phyloP scores from a whole-genome alignment of 306 rosid species.

The Rosa rugosa region DNA sequence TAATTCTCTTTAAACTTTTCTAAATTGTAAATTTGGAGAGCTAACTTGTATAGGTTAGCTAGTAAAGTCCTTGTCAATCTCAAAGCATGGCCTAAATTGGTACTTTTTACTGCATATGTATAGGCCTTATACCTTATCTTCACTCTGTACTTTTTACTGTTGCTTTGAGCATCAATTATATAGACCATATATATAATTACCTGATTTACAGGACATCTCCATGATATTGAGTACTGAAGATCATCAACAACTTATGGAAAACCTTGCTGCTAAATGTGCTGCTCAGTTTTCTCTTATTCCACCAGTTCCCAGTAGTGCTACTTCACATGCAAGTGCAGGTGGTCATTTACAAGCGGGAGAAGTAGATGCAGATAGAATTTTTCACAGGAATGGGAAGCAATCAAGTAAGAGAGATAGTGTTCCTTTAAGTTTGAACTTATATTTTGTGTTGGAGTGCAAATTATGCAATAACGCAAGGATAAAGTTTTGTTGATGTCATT shows the following conservation, averaged over 20 bases:
- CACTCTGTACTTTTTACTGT: background rate
- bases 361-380: constrained; percentile 39
- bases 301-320: constrained; percentile 44
- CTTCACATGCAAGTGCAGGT: constrained; percentile 38
- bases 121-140: background rate
- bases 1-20: background rate
- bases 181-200: constrained; percentile 10
- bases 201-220: constrained; percentile 65
- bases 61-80: background rate
- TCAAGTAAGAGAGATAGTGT: constrained; percentile 48
- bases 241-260: constrained; percentile 69
- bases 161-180: background rate
- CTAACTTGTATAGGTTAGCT: background rate
- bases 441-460: constrained; percentile 2
- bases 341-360: constrained; percentile 42
- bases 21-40: background rate
- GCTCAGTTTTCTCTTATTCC: constrained; percentile 69
- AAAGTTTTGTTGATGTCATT: constrained; percentile 23
- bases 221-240: constrained; percentile 85
- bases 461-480: constrained; percentile 8
- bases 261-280: constrained; percentile 65
- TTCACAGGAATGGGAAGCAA: constrained; percentile 34
- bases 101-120: too few relatives aligned
- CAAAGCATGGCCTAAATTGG: background rate
- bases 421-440: background rate